Evolutionary conservation across 495 filamentous ascomycete genomes (phyloP).

Genomic region (Penicillium pulvis): DNA sequence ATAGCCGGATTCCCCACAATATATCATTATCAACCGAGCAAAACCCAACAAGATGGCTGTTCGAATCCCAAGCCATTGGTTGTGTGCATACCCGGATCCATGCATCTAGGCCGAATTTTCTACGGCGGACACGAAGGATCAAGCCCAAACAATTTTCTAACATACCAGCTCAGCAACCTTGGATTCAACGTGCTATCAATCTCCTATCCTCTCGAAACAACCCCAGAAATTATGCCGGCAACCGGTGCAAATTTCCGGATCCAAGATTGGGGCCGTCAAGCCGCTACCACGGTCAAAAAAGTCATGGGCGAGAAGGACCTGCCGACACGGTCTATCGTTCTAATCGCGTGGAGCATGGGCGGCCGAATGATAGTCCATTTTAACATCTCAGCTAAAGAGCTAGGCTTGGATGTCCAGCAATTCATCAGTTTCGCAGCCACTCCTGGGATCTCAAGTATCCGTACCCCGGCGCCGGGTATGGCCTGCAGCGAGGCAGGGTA

Average conservation of each 20-base stretch:
- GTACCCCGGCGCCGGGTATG: constrained; percentile 4
- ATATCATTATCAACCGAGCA: constrained; percentile 22
- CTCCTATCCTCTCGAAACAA: constrained; percentile 29
- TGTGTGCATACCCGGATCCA: constrained; percentile 25
- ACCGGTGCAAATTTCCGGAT: constrained; percentile 20
- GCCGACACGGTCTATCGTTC: constrained; percentile 10
- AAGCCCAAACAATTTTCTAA: constrained; percentile 18
- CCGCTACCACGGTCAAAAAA: constrained; percentile 14
- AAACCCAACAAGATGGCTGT: neutral
- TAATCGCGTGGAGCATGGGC: constrained; percentile 30
- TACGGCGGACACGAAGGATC: constrained; percentile 27
- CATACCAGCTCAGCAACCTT: constrained; percentile 19
- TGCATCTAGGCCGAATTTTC: constrained; percentile 26
- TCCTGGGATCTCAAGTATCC: constrained; percentile 21
- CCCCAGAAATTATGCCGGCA: constrained; percentile 16
- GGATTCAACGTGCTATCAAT: constrained; percentile 26
- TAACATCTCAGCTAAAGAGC: constrained; percentile 14
- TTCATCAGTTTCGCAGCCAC: constrained; percentile 28
- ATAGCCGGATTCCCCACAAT: constrained; percentile 23
- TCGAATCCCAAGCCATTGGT: constrained; percentile 19
- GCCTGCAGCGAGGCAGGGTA: constrained; percentile 14
- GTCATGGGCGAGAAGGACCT: constrained; percentile 12
- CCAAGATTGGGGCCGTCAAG: constrained; percentile 27
- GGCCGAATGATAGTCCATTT: constrained; percentile 28
- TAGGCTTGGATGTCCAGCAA: constrained; percentile 21